Evolutionary conservation across 176 grass and related monocot genomes (phyloP).

Genomic region (Bothriochloa decipiens): DNA sequence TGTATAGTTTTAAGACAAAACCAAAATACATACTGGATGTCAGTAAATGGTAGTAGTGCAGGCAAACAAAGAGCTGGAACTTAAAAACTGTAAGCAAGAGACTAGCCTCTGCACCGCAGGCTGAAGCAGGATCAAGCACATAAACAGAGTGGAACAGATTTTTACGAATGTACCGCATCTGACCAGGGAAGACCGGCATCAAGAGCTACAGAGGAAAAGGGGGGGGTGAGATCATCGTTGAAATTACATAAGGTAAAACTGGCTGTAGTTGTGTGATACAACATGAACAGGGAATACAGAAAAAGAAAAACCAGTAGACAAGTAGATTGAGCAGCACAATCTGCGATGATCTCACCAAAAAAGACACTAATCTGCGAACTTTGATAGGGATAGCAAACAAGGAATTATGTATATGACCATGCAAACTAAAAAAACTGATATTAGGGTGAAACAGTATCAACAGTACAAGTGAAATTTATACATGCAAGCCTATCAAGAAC

Average conservation of each 20-base stretch:
- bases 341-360: too few relatives aligned
- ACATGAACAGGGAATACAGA: conserved; percentile 13
- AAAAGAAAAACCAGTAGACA: conserved; percentile 15
- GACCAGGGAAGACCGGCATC: conserved; percentile 97
- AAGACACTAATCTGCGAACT: neutral
- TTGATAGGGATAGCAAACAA: conserved; percentile 24
- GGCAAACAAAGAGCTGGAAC: conserved; percentile 21
- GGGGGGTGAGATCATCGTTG: conserved; percentile 1
- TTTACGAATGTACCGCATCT: conserved; percentile 95
- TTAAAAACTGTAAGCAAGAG: conserved; percentile 25
- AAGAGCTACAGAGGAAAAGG: conserved; percentile 72
- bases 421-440: conserved; percentile 34
- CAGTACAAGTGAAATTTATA: conserved; percentile 5
- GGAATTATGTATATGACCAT: conserved; percentile 1
- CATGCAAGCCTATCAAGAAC: conserved; percentile 5
- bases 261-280: conserved; percentile 3
- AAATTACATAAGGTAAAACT: conserved; percentile 30
- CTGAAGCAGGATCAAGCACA: conserved; percentile 89
- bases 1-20: conserved; percentile 53
- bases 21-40: conserved; percentile 28
- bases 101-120: conserved; percentile 80
- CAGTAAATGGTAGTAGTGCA: conserved; percentile 48
- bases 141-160: conserved; percentile 96
- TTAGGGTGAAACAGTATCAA: neutral
- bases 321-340: conserved; percentile 31